Percentiles rank a stretch among this genome's conserved stretches.
Evolutionary conservation across 148 eudicot genomes (phyloP).

Genomic region (Dysphania ambrosioides): DNA sequence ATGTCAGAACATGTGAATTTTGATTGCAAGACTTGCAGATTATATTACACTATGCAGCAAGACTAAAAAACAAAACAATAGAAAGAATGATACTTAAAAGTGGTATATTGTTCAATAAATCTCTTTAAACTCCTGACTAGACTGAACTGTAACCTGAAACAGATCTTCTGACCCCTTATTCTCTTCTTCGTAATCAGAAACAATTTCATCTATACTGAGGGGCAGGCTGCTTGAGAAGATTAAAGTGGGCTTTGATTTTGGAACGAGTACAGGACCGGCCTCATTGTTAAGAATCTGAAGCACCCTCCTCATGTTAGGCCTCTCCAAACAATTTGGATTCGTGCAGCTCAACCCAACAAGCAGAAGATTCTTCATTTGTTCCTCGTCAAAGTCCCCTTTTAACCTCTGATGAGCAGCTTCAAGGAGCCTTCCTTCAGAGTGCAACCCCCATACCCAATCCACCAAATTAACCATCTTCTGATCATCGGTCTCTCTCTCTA

Average conservation of each 20-base stretch:
- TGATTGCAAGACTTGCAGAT: slow-evolving; percentile 11
- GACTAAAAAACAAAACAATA: neutral
- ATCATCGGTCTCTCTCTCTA: slow-evolving; percentile 48
- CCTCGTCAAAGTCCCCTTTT: slow-evolving; percentile 45
- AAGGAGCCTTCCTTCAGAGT: slow-evolving; percentile 51
- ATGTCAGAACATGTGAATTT: neutral
- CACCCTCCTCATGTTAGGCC: slow-evolving; percentile 83
- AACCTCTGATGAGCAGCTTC: slow-evolving; percentile 54
- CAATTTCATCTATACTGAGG: slow-evolving; percentile 51
- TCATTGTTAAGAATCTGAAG: slow-evolving; percentile 64
- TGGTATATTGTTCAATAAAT: neutral
- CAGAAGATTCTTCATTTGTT: slow-evolving; percentile 51
- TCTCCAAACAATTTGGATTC: slow-evolving; percentile 55
- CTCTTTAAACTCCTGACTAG: slow-evolving; percentile 16
- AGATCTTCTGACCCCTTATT: slow-evolving; percentile 15
- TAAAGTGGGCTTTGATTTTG: slow-evolving; percentile 54
- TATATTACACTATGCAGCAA: neutral
- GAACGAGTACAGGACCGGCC: slow-evolving; percentile 49
- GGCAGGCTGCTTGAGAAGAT: slow-evolving; percentile 60
- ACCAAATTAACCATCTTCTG: slow-evolving; percentile 64
- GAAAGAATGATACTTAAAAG: slow-evolving; percentile 12
- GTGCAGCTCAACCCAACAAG: slow-evolving; percentile 75
- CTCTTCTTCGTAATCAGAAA: slow-evolving; percentile 50
- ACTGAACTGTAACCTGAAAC: slow-evolving; percentile 35
- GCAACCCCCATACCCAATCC: slow-evolving; percentile 77